phyloP scores from a whole-genome alignment of 192 early-diverging fungal genomes.

The Podila epicladia region DNA sequence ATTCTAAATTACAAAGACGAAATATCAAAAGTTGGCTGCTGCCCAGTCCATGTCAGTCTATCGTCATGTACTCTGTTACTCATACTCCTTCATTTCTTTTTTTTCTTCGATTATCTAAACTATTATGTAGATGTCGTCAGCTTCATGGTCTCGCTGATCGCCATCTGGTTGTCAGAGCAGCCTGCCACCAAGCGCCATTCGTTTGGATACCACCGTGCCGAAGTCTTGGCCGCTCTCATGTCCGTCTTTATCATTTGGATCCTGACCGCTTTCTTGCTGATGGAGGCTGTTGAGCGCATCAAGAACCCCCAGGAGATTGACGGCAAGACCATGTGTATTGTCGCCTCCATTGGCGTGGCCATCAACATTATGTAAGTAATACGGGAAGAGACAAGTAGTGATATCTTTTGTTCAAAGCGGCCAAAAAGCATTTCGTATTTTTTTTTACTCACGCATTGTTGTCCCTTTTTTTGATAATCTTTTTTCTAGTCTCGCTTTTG shows the following conservation, averaged over 20 bases:
- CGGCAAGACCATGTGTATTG: slow-evolving; percentile 75
- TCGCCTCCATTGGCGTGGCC: slow-evolving; percentile 74
- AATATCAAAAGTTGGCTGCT: too few species aligned
- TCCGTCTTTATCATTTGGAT: slow-evolving; percentile 86
- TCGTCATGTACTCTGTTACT: background rate
- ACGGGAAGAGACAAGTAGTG: background rate
- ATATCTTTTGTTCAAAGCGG: slow-evolving; percentile 1
- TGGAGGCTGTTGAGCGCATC: slow-evolving; percentile 78
- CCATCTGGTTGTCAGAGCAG: slow-evolving; percentile 52
- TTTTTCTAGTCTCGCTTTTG: slow-evolving; percentile 58
- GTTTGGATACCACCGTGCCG: slow-evolving; percentile 82
- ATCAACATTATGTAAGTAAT: slow-evolving; percentile 77
- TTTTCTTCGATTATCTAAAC: slow-evolving; percentile 1
- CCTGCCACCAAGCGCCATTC: slow-evolving; percentile 57
- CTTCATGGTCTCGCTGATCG: slow-evolving; percentile 75
- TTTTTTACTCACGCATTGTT: background rate
- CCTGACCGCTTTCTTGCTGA: slow-evolving; percentile 71
- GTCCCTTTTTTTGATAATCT: slow-evolving; percentile 3
- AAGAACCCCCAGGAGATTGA: slow-evolving; percentile 70
- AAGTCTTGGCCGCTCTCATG: slow-evolving; percentile 80
- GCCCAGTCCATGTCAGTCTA: too few species aligned
- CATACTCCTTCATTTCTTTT: background rate
- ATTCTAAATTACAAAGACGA: too few species aligned
- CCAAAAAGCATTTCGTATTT: background rate
- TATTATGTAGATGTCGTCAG: slow-evolving; percentile 69